phyloP scores from a whole-genome alignment of 2,329 filamentous ascomycete genomes.

The Alternaria infectoria region DNA sequence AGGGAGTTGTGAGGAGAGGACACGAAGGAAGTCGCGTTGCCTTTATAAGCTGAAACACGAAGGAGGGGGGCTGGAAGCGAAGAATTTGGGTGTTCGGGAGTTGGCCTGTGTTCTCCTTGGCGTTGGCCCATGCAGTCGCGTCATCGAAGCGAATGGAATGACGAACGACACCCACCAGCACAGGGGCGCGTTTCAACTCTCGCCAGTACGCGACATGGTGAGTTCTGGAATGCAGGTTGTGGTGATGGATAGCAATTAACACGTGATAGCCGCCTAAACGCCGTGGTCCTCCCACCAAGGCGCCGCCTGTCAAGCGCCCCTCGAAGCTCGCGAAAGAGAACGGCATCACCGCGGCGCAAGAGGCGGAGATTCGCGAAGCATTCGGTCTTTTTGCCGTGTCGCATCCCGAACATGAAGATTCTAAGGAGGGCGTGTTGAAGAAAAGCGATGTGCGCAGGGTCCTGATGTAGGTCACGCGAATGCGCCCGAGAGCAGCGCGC shows the following conservation, averaged over 20 bases:
- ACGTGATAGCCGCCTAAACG: slow-evolving; percentile 38
- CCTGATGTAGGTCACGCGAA: slow-evolving; percentile 54
- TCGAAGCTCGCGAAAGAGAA: slow-evolving; percentile 94
- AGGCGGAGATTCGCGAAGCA: slow-evolving; percentile 88
- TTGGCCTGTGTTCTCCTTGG: slow-evolving; percentile 2
- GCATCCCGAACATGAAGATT: slow-evolving; percentile 65
- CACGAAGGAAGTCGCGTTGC: background rate
- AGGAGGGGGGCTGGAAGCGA: slow-evolving; percentile 2
- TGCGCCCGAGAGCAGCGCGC: background rate
- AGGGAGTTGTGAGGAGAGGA: background rate
- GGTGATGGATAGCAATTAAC: background rate
- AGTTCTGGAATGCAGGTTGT: background rate
- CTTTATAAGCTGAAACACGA: background rate
- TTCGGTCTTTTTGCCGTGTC: slow-evolving; percentile 74
- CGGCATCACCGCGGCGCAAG: slow-evolving; percentile 81
- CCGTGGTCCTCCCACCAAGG: slow-evolving; percentile 28
- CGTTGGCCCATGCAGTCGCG: slow-evolving; percentile 16
- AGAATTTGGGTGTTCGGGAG: slow-evolving; percentile 1
- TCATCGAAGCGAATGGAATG: slow-evolving; percentile 22
- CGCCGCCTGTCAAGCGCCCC: slow-evolving; percentile 57
- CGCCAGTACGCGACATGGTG: slow-evolving; percentile 24
- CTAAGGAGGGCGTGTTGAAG: slow-evolving; percentile 62
- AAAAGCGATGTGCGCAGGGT: slow-evolving; percentile 56
- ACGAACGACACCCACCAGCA: background rate
- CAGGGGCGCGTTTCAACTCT: background rate